Conservation (phyloP, 371 early-diverging fungal species). For the Mucor lusitanicus region DNA sequence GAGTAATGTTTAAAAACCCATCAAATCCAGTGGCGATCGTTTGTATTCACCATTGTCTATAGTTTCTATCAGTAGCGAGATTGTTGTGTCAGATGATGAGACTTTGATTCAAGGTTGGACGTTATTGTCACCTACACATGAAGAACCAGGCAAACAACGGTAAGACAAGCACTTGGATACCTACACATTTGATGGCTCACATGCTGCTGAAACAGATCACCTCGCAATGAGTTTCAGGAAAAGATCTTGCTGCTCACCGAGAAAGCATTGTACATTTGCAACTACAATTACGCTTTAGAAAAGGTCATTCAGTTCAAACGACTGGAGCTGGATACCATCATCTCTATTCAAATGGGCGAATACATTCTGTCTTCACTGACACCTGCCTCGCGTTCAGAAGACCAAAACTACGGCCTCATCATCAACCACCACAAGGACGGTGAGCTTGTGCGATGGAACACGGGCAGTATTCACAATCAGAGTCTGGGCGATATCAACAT, state of each 20-base stretch:
- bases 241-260: constrained; percentile 71
- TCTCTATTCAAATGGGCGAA: constrained; percentile 62
- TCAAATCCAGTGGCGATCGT: neutral
- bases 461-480: constrained; percentile 60
- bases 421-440: constrained; percentile 51
- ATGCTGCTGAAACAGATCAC: neutral
- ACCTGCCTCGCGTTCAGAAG: constrained; percentile 36
- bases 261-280: constrained; percentile 72
- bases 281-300: constrained; percentile 71
- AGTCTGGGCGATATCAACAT: constrained; percentile 34
- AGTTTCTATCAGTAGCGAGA: constrained; percentile 59
- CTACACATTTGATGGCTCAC: neutral
- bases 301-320: constrained; percentile 72
- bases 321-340: constrained; percentile 60
- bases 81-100: constrained; percentile 67
- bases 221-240: constrained; percentile 58
- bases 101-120: constrained; percentile 60
- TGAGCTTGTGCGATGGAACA: constrained; percentile 59
- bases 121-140: constrained; percentile 48
- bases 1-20: constrained; percentile 27
- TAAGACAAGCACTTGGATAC: neutral
- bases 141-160: constrained; percentile 14
- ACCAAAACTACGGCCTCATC: constrained; percentile 65
- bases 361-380: constrained; percentile 53
- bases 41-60: neutral